These are phyloP conservation scores for Oryza longistaminata DNA, from an alignment of 176 grass and related monocot species.

Conservation along the genomic window DNA sequence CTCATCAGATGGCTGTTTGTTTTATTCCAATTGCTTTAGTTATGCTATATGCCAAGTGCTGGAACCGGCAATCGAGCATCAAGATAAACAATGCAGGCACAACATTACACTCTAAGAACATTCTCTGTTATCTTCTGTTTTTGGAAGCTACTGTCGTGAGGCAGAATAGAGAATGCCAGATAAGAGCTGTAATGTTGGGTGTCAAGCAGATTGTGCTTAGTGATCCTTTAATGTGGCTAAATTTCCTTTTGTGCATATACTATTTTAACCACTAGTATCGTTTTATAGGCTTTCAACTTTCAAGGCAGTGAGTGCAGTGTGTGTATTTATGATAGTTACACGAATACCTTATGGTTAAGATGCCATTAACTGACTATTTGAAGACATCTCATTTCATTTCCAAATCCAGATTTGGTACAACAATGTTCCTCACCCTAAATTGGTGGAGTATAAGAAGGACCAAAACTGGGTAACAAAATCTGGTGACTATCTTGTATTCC, in stretches of 20 bases:
- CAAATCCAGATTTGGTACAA: slow-evolving; percentile 84
- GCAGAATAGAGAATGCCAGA: not conserved
- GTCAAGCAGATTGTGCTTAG: not conserved
- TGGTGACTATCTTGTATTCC: slow-evolving; percentile 85
- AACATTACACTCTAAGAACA: not conserved
- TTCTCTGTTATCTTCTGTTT: not conserved
- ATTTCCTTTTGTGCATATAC: not conserved
- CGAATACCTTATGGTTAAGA: not conserved
- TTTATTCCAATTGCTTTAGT: not conserved
- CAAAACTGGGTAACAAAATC: slow-evolving; percentile 85
- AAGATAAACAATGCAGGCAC: not conserved
- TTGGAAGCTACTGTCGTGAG: not conserved
- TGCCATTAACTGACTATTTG: not conserved
- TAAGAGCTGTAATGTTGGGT: not conserved
- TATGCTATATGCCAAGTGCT: not conserved
- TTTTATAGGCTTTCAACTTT: slow-evolving; percentile 3
- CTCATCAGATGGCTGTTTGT: not conserved
- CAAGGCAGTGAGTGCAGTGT: not conserved
- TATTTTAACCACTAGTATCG: not conserved
- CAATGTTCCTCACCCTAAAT: slow-evolving; percentile 91
- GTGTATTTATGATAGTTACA: not conserved
- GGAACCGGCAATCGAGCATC: not conserved
- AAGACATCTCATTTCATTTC: slow-evolving; percentile 19
- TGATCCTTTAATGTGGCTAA: not conserved
- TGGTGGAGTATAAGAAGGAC: slow-evolving; percentile 91